Evolutionary conservation across 257 asterid species (phyloP), one percentile per base, ranked within the genome.

Genomic region (Solanum paucissectum): DNA sequence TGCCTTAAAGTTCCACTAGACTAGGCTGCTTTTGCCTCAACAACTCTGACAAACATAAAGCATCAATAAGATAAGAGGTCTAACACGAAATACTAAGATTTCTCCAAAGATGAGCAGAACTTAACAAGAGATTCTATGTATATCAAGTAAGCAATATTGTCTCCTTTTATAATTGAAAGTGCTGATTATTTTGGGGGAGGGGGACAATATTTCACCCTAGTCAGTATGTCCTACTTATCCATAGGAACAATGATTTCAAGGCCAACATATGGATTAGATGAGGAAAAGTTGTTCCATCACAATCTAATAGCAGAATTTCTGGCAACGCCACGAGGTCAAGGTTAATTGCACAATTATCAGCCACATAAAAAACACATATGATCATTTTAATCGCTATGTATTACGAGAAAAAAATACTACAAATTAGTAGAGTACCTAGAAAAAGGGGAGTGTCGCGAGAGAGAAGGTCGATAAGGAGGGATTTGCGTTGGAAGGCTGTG

Each of bases 371-470:
- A 49, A 49, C 16, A 74, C 4, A 38, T 29, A 76, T 18, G 2
- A 49, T 14, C 21, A 49, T 14, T 49, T 3, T 7, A 2, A 69
- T 52, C 23, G 62, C 49, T 42, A 38, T 8, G 42, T 38, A 36
- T 36, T 5, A 32, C 58, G 21, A 6, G 62, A 1, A 40, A 40
- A 4, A 7, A 76, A 1, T 42, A 77, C 1, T 6, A 12, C 7
- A 25, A 20, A 77, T 77, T 23, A 2, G 33, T 7, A 25, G 37
- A 7, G 16, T 93, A 96, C 99, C 98, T 83, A 97, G 86, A 85
- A 97, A 97, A 84, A 97, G 98, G 69, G 99, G 94, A 86, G 90
- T 95, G 91, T 97, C 98, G 38, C 96, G 92, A 49, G 97, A 91
- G 81, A 95, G 95, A 87, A 97, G 98, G 89, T 93, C 91, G 71